Conservation (phyloP, 192 early-diverging fungal genomes). For the Podila clonocystis region DNA sequence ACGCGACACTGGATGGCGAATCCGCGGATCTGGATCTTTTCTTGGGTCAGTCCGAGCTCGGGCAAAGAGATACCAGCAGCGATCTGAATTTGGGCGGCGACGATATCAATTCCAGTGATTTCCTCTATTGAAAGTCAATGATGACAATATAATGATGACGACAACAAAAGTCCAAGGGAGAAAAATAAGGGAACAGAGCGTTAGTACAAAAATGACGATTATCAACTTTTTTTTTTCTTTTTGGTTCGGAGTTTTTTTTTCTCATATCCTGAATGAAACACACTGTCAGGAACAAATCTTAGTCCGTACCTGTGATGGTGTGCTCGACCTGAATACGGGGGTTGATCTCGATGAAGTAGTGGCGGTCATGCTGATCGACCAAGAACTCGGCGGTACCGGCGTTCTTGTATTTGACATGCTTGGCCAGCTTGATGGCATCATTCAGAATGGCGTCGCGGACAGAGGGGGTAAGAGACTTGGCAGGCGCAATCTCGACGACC, state of each 20-base stretch:
- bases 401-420: conserved; percentile 89
- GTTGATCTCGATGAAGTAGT: conserved; percentile 99
- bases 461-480: conserved; percentile 71
- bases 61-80: conserved; percentile 86
- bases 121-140: conserved; percentile 68
- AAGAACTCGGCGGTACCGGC: conserved; percentile 99
- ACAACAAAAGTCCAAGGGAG: background rate
- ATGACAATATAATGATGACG: background rate
- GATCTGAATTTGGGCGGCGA: conserved; percentile 94
- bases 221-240: background rate
- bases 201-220: too few relatives aligned
- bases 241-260: background rate
- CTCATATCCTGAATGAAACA: background rate
- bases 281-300: background rate
- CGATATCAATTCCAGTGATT: conserved; percentile 95
- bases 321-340: conserved; percentile 99
- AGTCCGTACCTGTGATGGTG: conserved; percentile 76
- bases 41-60: conserved; percentile 83
- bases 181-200: too few relatives aligned
- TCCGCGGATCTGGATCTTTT: conserved; percentile 81
- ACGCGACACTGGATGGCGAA: conserved; percentile 97
- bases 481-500: conserved; percentile 93
- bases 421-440: conserved; percentile 93
- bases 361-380: conserved; percentile 83
- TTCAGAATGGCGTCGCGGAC: conserved; percentile 82